A percentile compares a stretch with the other conserved stretches of the same genome.
These are phyloP conservation scores for Ogataea saltuana DNA, from an alignment of 805 yeast species.

Conservation along the genomic window DNA sequence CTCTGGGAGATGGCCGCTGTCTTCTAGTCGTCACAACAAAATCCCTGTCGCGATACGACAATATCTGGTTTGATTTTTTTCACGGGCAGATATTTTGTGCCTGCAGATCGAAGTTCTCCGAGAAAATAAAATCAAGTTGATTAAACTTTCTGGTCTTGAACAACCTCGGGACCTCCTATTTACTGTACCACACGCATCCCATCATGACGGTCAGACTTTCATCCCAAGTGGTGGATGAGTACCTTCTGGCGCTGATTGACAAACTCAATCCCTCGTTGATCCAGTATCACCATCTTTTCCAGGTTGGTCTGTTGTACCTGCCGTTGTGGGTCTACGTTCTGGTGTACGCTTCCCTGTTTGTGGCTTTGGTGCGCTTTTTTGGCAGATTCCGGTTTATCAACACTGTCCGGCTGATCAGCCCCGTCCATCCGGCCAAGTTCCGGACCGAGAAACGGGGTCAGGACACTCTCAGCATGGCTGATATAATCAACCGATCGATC, in stretches of 20 bases:
- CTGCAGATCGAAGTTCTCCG: no score
- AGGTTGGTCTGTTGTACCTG: constrained; percentile 11
- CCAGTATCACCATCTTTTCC: constrained; percentile 15
- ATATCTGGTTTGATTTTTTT: no score
- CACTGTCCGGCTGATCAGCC: constrained; percentile 10
- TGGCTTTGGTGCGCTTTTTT: neutral
- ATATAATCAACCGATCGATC: constrained; percentile 24
- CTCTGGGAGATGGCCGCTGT: no score
- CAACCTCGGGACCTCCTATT: no score
- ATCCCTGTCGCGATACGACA: no score
- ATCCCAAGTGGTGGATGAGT: constrained; percentile 6
- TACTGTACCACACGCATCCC: neutral
- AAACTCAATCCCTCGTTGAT: constrained; percentile 10
- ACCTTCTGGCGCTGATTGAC: constrained; percentile 5
- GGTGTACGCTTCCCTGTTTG: constrained; percentile 3
- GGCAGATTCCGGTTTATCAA: constrained; percentile 15
- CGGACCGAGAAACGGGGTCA: neutral
- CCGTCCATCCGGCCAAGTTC: constrained; percentile 15
- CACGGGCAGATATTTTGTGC: no score
- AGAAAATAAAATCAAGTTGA: no score
- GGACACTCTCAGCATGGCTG: constrained; percentile 17
- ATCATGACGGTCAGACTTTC: neutral
- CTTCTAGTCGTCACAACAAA: no score
- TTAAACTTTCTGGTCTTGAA: no score
- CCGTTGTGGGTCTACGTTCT: constrained; percentile 19